These are phyloP conservation scores for Heterococcus sp. DNA, from an alignment of 108 stramenopile genomes.

Conservation along the genomic window DNA sequence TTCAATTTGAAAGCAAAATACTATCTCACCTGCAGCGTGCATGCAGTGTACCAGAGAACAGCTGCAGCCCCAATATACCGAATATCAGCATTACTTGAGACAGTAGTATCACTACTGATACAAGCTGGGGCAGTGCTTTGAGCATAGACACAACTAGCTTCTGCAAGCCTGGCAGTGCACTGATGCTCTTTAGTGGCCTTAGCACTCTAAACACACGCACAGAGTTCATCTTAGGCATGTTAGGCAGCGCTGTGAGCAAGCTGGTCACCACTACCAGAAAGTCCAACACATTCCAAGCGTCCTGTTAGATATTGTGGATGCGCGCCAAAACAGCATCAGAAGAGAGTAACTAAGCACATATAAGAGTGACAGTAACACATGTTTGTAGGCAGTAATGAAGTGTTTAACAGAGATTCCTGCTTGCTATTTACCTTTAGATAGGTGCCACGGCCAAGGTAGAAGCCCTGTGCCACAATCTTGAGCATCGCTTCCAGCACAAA, in stretches of 20 bases:
- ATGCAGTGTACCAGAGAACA: conserved; percentile 57
- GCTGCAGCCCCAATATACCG: conserved; percentile 63
- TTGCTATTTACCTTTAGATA: too few species aligned
- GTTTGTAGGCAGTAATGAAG: too few species aligned
- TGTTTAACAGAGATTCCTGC: too few species aligned
- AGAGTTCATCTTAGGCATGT: conserved; percentile 56
- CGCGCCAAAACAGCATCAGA: too few species aligned
- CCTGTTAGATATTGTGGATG: conserved; percentile 41
- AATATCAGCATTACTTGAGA: conserved; percentile 62
- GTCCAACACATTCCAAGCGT: conserved; percentile 58
- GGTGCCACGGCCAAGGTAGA: conserved; percentile 8
- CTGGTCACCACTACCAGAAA: conserved; percentile 63
- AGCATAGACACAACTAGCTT: conserved; percentile 59
- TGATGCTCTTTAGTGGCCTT: conserved; percentile 61
- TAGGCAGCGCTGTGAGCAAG: conserved; percentile 50
- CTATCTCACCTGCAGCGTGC: conserved; percentile 20
- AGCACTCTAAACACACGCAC: conserved; percentile 64
- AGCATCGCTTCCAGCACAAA: conserved; percentile 60
- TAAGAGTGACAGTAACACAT: too few species aligned
- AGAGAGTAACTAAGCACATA: too few species aligned
- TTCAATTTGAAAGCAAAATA: too few species aligned
- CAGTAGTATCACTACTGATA: conserved; percentile 60
- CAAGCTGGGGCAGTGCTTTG: conserved; percentile 54
- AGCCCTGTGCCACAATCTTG: conserved; percentile 62
- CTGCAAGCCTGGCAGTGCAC: conserved; percentile 59